Evolutionary conservation across 108 stramenopile species (phyloP).

Genomic region (Nitzschia sp.): DNA sequence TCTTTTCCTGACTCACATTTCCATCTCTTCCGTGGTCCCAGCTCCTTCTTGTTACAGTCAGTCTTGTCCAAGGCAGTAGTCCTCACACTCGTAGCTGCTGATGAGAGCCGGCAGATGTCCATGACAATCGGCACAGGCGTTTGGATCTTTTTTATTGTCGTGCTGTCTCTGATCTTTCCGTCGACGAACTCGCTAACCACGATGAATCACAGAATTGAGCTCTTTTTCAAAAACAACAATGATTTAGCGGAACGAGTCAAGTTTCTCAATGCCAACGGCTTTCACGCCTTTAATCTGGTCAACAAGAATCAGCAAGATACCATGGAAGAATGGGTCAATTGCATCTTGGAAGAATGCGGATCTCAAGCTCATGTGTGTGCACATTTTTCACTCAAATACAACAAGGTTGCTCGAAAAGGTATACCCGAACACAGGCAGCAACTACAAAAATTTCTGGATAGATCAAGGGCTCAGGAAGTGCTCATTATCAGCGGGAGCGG

Average conservation of each 20-base stretch:
- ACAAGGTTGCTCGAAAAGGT: constrained; percentile 28
- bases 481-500: constrained; percentile 37
- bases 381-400: constrained; percentile 49
- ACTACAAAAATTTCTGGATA: not conserved
- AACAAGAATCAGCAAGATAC: constrained; percentile 51
- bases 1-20: too few species aligned
- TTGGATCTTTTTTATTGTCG: too few species aligned
- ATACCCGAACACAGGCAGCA: not conserved
- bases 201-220: constrained; percentile 32
- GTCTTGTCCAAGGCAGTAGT: too few species aligned
- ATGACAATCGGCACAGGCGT: too few species aligned
- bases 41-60: too few species aligned
- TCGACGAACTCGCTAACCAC: not conserved
- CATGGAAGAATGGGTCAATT: constrained; percentile 27
- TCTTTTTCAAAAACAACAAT: constrained; percentile 44
- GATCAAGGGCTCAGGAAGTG: constrained; percentile 17
- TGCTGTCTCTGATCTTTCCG: too few species aligned
- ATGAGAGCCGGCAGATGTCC: too few species aligned
- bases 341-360: constrained; percentile 18
- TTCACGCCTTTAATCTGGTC: constrained; percentile 47
- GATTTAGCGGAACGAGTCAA: constrained; percentile 40
- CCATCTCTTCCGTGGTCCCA: too few species aligned
- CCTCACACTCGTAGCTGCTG: too few species aligned
- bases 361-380: constrained; percentile 21
- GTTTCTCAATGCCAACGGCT: constrained; percentile 29